Base-by-base conservation (phyloP, 2,329 filamentous ascomycete species). In the Trichoderma harzianum region DNA sequence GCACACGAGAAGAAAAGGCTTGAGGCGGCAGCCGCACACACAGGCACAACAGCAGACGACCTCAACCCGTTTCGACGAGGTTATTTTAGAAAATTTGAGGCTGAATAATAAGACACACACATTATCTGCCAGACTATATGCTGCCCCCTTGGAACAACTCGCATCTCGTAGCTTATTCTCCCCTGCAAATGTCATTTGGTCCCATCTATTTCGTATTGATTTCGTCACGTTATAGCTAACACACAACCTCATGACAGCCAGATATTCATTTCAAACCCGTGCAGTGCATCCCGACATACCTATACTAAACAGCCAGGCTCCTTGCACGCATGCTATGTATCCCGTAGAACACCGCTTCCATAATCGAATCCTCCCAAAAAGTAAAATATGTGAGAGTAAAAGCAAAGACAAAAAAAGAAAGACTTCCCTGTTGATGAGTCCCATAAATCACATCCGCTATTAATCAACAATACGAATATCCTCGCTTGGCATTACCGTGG, bases 11-110 rank as follows among this genome's bases (percentile, higher is more conserved):
- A 73, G 21, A 77, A 77, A 21, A 77, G 79, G 74, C 75, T 74
- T 69, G 76, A 78, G 57, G 66, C 69, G 11, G 62, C 51, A 16
- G 61, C 61, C 74, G 72, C 77, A 76, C 65, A 76, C 1, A 77
- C 76, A 3, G 88, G 88, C 21, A 84, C 81, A 69, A 87, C 87
- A 2, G 88, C 86, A 34, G 85, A 90, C 76, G 87, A 90, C 73
- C 82, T 90, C 71, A 90, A 90, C 74, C 87, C 88, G 8, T 90
- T 90, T 76, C 86, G 88, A 62, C 84, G 85, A 70, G 84, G 85
- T 36, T 90, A 90, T 78, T 90, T 90, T 76, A 85, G 82, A 72
- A 85, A 85, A 69, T 90, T 90, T 75, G 83, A 85, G 77, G 73
- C 75, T 72, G 67, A 73, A 51, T 73, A 72, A 21, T 57, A 39